Conservation (phyloP, 164 flowering plant species). For the Warburgia ugandensis region DNA sequence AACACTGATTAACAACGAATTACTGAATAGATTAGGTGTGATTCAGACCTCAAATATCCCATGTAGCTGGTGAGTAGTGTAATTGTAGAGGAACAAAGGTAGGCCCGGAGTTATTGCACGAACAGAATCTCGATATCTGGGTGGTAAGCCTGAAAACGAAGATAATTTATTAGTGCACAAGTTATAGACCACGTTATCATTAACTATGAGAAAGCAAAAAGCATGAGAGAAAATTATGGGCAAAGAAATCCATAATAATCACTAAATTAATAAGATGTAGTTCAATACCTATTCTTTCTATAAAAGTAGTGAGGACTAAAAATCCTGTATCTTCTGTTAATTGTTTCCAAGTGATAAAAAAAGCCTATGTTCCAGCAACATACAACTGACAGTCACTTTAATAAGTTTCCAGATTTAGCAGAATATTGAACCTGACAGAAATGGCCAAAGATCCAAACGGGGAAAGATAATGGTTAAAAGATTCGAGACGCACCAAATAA, state of each 20-base stretch:
- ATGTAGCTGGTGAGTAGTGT: constrained; percentile 97
- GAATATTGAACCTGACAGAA: too few species aligned
- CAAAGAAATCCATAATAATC: too few species aligned
- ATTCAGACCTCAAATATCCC: constrained; percentile 81
- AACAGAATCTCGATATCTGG: constrained; percentile 87
- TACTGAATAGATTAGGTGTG: not conserved
- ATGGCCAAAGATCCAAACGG: too few species aligned
- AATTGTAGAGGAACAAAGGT: constrained; percentile 92
- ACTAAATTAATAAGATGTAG: too few species aligned
- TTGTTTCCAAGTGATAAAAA: too few species aligned
- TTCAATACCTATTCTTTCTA: too few species aligned
- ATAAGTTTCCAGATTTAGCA: too few species aligned
- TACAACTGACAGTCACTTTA: too few species aligned
- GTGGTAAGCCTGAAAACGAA: constrained; percentile 64
- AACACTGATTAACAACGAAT: not conserved
- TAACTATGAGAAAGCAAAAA: not conserved
- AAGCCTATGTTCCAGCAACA: too few species aligned
- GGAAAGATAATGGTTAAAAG: too few species aligned
- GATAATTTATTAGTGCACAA: not conserved
- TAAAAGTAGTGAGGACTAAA: too few species aligned
- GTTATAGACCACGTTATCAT: not conserved
- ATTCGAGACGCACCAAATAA: constrained; percentile 67
- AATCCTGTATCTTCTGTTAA: too few species aligned
- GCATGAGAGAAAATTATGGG: not conserved
- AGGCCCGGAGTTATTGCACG: constrained; percentile 87